Evolutionary conservation across 768 basidiomycete species (phyloP), one percentile per base, ranked within the genome.

Genomic region (Pleurotus tuber-regium): DNA sequence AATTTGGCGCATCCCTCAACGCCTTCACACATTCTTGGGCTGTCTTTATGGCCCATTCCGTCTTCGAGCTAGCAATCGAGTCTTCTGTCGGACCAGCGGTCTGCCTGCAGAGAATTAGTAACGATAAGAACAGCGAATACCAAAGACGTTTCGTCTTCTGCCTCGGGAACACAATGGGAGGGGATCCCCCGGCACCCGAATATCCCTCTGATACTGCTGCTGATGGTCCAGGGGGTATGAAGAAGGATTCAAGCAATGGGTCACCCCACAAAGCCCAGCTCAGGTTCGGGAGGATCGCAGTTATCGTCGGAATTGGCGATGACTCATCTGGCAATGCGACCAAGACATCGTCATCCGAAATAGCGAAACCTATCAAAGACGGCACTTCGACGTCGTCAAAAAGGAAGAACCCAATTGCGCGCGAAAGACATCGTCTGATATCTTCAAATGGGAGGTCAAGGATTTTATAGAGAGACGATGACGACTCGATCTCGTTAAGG

Each of bases 371-470:
- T 24, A 88, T 63, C 11, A 90, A 69, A 2, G 80, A 79, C 4
- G 88, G 87, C 4, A 82, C 82, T 48, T 87, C 83, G 48, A 82
- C 85, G 51, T 91, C 88, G 57, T 88, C 86, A 56, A 90, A 91
- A 11, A 91, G 72, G 62, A 81, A 89, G 43, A 76, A 83, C 11
- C 80, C 84, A 52, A 91, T 88, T 18, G 89, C 89, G 19, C 86
- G 83, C 19, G 78, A 79, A 35, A 88, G 76, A 57, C 68, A 71
- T 3, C 59, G 57, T 26, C 82, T 76, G 47, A 87, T 71, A 23
- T 73, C 68, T 19, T 61, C 56, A 44, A 76, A 73, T 11, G 75
- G 70, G 1, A 79, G 59, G 23, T 59, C 63, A 2, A 68, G 52
- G 23, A 51, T 57, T 26, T 47, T 54, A 29, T 53, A 51, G 41